phyloP scores from a whole-genome alignment of 352 stramenopile genomes.

The Globisporangium alternatum region DNA sequence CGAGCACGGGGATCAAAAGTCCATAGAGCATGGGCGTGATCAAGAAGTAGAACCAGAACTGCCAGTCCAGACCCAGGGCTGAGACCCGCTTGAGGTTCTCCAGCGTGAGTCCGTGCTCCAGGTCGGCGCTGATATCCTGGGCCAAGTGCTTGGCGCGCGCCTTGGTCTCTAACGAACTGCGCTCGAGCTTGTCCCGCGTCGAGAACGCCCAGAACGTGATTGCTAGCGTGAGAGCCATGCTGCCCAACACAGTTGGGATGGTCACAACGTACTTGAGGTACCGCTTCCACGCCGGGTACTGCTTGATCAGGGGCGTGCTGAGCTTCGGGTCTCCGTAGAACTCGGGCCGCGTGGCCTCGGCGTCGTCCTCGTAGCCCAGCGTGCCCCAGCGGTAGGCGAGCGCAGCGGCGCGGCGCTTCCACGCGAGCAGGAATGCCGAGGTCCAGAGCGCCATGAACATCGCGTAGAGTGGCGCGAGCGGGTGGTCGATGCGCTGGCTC shows the following conservation, averaged over 20 bases:
- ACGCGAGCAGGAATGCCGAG: slow-evolving; percentile 86
- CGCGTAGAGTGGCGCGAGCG: slow-evolving; percentile 72
- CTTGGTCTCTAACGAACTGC: slow-evolving; percentile 43
- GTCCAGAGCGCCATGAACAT: slow-evolving; percentile 91
- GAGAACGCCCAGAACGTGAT: slow-evolving; percentile 72
- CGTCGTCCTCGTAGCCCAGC: slow-evolving; percentile 88
- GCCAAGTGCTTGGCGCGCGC: slow-evolving; percentile 38
- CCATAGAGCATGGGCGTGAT: slow-evolving; percentile 86
- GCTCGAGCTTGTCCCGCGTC: slow-evolving; percentile 73
- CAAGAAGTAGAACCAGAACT: slow-evolving; percentile 86
- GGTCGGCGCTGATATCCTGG: slow-evolving; percentile 39
- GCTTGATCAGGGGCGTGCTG: slow-evolving; percentile 30
- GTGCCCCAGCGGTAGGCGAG: slow-evolving; percentile 90
- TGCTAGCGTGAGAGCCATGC: slow-evolving; percentile 54
- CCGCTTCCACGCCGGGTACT: slow-evolving; percentile 75
- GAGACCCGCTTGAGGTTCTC: slow-evolving; percentile 48
- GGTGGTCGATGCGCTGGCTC: slow-evolving; percentile 69
- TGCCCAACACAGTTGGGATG: slow-evolving; percentile 51
- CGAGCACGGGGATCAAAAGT: slow-evolving; percentile 76
- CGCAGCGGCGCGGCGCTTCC: slow-evolving; percentile 67
- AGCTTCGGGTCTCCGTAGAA: slow-evolving; percentile 60
- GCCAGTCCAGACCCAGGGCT: slow-evolving; percentile 61
- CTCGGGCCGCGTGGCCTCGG: slow-evolving; percentile 77
- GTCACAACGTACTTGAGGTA: slow-evolving; percentile 75
- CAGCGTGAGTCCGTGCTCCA: slow-evolving; percentile 51